Evolutionary conservation across 805 yeast species (phyloP).

Genomic region (Yarrowia divulgata): DNA sequence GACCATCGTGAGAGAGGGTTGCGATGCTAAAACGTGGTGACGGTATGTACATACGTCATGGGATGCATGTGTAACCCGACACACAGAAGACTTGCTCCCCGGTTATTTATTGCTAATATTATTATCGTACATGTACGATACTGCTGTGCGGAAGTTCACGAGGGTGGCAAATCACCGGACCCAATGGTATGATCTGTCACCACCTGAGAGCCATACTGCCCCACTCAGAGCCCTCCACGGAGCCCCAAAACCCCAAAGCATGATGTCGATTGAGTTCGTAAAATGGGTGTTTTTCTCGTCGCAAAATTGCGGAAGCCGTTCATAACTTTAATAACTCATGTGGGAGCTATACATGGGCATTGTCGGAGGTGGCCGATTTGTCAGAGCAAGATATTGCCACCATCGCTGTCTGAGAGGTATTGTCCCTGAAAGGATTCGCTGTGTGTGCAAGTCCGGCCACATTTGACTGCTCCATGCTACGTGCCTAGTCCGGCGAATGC

Average conservation of each 20-base stretch:
- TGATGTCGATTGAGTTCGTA: background rate
- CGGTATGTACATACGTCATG: too few species aligned
- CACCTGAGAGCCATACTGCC: too few species aligned
- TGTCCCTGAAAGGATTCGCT: background rate
- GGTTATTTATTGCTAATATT: background rate
- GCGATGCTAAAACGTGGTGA: background rate
- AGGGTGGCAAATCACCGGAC: too few species aligned
- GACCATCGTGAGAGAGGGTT: background rate
- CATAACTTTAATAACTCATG: background rate
- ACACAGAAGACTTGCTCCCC: background rate
- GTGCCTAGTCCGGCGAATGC: too few species aligned
- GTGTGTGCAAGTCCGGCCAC: background rate
- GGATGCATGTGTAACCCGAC: background rate
- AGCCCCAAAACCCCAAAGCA: background rate
- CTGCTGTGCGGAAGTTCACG: too few species aligned
- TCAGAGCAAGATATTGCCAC: background rate
- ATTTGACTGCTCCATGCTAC: background rate
- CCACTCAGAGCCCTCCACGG: background rate
- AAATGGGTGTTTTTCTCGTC: background rate
- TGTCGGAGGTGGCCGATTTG: background rate
- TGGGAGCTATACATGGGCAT: background rate
- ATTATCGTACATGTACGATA: too few species aligned
- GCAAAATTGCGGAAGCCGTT: conserved; percentile 12
- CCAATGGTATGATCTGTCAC: too few species aligned
- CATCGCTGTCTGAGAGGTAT: background rate